Evolutionary conservation across 768 basidiomycete species (phyloP).

Genomic region (Multifurca ochricompacta): DNA sequence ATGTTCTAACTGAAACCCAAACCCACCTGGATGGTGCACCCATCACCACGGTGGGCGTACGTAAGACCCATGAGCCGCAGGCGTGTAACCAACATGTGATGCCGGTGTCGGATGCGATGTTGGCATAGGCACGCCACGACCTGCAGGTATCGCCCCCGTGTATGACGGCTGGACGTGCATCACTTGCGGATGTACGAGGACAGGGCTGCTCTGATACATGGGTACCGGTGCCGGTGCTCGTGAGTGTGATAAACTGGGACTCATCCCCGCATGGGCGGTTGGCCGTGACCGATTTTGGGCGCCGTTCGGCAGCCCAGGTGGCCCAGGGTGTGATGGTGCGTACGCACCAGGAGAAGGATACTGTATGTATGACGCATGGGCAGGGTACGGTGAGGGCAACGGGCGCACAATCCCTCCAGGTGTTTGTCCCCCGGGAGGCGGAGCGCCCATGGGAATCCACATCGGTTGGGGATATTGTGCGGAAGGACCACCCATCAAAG

Average conservation of each 20-base stretch:
- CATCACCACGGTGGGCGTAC: constrained; percentile 8
- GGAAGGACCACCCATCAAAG: constrained; percentile 53
- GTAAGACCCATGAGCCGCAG: constrained; percentile 8
- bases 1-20: background rate
- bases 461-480: constrained; percentile 54
- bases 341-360: constrained; percentile 52
- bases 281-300: constrained; percentile 33
- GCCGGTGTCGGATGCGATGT: constrained; percentile 32
- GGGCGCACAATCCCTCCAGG: constrained; percentile 48
- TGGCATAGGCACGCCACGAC: constrained; percentile 35
- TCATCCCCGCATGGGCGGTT: constrained; percentile 41
- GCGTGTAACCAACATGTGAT: constrained; percentile 12
- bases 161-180: constrained; percentile 31
- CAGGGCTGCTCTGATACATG: constrained; percentile 65
- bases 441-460: constrained; percentile 48
- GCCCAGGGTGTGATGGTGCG: constrained; percentile 34
- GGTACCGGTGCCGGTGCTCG: constrained; percentile 28
- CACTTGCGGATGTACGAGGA: constrained; percentile 48
- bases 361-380: constrained; percentile 44
- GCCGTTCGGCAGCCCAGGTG: constrained; percentile 33
- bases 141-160: constrained; percentile 22
- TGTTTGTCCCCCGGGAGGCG: constrained; percentile 39
- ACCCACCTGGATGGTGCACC: background rate
- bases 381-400: constrained; percentile 52
- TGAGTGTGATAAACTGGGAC: constrained; percentile 54